phyloP scores from a whole-genome alignment of 2,329 filamentous ascomycete species.

The Diplodia seriata region DNA sequence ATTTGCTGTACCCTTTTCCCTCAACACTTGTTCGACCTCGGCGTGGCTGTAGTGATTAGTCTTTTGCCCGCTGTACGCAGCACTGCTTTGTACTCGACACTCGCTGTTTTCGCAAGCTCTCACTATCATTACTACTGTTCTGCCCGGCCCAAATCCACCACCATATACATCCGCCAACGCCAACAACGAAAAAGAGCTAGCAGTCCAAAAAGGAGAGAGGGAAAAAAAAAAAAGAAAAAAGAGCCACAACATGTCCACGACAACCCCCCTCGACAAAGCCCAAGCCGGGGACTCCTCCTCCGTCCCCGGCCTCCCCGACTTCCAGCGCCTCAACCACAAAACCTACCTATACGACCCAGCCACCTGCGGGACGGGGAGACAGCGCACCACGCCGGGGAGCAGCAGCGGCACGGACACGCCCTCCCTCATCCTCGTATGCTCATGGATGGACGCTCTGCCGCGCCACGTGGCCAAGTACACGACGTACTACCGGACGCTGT shows the following conservation, averaged over 20 bases:
- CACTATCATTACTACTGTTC: not conserved
- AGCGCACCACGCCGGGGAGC: too few relatives aligned
- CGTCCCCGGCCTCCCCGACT: constrained; percentile 37
- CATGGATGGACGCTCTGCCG: constrained; percentile 46
- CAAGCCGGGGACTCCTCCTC: not conserved
- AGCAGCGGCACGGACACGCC: not conserved
- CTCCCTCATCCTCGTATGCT: constrained; percentile 44
- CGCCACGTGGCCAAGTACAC: constrained; percentile 50
- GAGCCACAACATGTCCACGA: not conserved
- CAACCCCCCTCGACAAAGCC: not conserved
- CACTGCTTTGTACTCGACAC: not conserved
- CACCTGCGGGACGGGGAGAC: too few relatives aligned
- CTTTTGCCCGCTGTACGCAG: not conserved
- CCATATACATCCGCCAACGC: not conserved
- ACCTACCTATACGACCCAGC: constrained; percentile 43
- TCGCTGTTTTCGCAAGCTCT: not conserved
- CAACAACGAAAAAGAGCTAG: not conserved
- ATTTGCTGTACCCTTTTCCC: not conserved
- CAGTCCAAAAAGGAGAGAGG: too few relatives aligned
- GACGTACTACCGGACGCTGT: constrained; percentile 41
- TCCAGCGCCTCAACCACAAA: constrained; percentile 45
- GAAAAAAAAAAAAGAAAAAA: not conserved
- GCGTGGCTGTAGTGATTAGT: not conserved
- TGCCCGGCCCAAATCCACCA: not conserved
- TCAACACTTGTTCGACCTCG: not conserved